Evolutionary conservation across 352 stramenopile species (phyloP).

Genomic region (Phytopythium boreale): DNA sequence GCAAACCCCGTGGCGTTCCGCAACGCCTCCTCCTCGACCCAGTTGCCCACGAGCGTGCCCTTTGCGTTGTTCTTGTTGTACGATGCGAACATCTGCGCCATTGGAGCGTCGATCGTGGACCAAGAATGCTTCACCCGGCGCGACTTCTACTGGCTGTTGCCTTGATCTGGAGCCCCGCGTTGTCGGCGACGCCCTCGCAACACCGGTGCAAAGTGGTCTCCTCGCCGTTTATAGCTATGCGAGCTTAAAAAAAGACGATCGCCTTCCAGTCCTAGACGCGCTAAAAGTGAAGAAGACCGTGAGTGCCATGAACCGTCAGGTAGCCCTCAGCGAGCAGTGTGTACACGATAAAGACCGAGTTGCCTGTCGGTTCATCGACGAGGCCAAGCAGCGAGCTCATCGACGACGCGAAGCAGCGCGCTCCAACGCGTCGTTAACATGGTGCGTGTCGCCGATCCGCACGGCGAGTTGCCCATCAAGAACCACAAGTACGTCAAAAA

Average conservation of each 20-base stretch:
- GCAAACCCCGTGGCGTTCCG: constrained; percentile 54
- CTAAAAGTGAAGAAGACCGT: background rate
- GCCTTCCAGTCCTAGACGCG: background rate
- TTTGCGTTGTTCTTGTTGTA: constrained; percentile 88
- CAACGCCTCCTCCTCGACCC: constrained; percentile 80
- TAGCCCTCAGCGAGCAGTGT: background rate
- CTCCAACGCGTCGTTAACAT: background rate
- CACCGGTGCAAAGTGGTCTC: background rate
- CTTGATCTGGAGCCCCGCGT: background rate
- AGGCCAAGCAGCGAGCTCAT: background rate
- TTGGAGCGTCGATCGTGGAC: background rate
- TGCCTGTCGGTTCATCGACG: background rate
- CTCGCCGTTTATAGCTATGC: background rate
- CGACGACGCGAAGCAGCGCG: too few species aligned
- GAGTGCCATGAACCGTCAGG: background rate
- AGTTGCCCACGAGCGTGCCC: constrained; percentile 75
- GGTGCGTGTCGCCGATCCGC: constrained; percentile 55
- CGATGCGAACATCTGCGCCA: constrained; percentile 35
- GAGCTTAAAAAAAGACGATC: background rate
- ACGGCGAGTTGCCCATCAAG: constrained; percentile 77
- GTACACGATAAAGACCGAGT: background rate
- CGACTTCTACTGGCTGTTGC: background rate
- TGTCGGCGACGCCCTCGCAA: background rate
- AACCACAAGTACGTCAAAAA: constrained; percentile 91
- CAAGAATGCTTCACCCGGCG: background rate